These are phyloP conservation scores for Fusarium scirpi DNA, from an alignment of 2,329 filamentous ascomycete species.

Conservation along the genomic window DNA sequence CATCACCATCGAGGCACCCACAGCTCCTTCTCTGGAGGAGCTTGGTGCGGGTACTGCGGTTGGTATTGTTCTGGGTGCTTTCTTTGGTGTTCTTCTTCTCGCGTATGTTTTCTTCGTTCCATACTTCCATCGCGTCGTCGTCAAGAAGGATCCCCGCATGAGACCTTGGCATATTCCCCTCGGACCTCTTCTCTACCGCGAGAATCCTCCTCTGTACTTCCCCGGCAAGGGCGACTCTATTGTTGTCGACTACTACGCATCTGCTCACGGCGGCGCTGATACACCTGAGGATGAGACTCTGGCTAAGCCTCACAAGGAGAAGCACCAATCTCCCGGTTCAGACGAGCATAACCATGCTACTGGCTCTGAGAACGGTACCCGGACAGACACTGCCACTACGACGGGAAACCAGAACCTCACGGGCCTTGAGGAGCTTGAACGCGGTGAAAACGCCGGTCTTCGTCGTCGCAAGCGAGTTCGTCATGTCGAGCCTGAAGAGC, in stretches of 20 bases:
- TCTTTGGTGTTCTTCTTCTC: background rate
- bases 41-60: background rate
- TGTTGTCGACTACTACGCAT: background rate
- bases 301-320: background rate
- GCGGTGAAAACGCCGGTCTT: background rate
- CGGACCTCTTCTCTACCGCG: background rate
- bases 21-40: background rate
- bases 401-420: background rate
- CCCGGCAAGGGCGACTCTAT: background rate
- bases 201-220: background rate
- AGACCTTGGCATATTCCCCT: background rate
- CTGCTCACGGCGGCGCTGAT: background rate
- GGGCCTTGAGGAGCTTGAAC: background rate
- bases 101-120: background rate
- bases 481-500: background rate
- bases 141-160: background rate
- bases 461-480: background rate
- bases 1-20: background rate
- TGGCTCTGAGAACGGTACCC: background rate
- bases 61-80: background rate
- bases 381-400: accelerated
- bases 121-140: background rate
- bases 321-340: background rate
- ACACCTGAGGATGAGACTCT: background rate
- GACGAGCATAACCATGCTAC: background rate